These are phyloP conservation scores for Acorus calamus DNA, from an alignment of 106 monocot genomes.

Conservation along the genomic window DNA sequence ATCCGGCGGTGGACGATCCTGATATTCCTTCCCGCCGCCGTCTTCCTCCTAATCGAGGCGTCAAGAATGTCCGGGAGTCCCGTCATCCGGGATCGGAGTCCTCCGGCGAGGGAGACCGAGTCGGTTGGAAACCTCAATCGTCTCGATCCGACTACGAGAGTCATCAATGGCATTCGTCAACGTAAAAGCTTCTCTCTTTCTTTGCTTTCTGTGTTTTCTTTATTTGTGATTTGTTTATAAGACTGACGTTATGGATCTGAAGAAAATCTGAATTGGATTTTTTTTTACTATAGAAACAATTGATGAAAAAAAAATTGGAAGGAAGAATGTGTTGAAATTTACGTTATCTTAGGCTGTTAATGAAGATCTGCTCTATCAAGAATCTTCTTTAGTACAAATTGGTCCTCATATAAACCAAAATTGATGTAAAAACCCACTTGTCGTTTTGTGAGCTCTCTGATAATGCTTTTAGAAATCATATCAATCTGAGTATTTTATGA, in stretches of 20 bases:
- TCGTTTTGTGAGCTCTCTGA: no score
- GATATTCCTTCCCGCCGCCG: conserved; percentile 37
- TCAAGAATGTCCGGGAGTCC: conserved; percentile 20
- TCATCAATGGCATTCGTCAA: conserved; percentile 38
- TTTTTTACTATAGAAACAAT: no score
- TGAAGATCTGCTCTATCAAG: no score
- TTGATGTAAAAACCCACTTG: no score
- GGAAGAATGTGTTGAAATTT: no score
- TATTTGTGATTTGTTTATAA: background rate
- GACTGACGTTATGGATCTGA: background rate
- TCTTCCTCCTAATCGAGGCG: conserved; percentile 37
- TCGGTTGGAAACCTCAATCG: conserved; percentile 42
- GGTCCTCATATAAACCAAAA: no score
- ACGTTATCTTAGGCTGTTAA: no score
- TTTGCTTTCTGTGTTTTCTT: background rate
- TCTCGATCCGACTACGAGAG: conserved; percentile 43
- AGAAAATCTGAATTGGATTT: background rate
- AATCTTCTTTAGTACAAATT: no score
- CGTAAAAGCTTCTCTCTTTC: conserved; percentile 26
- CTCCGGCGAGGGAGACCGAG: background rate
- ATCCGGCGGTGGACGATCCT: conserved; percentile 60
- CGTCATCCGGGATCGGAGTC: background rate
- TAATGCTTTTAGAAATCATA: no score
- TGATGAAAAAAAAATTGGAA: no score
- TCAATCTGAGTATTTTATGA: no score